phyloP scores from a whole-genome alignment of 2,329 filamentous ascomycete genomes.

The Zymoseptoria brevis region DNA sequence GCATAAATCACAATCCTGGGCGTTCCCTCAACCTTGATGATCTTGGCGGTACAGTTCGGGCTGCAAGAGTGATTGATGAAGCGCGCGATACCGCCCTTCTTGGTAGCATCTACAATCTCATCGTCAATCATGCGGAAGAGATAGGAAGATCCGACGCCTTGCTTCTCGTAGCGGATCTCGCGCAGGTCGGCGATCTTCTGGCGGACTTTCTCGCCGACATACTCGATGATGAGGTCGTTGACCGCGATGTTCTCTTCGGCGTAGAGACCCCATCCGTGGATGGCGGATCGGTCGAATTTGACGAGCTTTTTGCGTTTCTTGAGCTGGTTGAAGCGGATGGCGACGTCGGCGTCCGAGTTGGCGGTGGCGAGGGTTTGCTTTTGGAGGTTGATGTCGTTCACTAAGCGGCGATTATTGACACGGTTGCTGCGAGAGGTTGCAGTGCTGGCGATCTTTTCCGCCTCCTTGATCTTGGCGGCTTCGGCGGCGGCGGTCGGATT shows the following conservation, averaged over 20 bases:
- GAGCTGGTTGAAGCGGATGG: conserved; percentile 94
- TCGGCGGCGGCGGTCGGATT: conserved; percentile 56
- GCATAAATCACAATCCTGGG: conserved; percentile 99
- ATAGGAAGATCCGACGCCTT: conserved; percentile 94
- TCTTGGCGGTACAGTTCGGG: conserved; percentile 97
- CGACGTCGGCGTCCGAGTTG: conserved; percentile 71
- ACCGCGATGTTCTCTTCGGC: conserved; percentile 95
- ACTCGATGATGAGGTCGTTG: conserved; percentile 99
- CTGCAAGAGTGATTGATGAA: conserved; percentile 99
- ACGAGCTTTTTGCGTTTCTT: conserved; percentile 99
- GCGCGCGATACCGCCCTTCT: conserved; percentile 93
- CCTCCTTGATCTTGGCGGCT: conserved; percentile 53
- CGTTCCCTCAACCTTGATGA: conserved; percentile 96
- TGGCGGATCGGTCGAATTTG: conserved; percentile 92
- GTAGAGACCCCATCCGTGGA: conserved; percentile 98
- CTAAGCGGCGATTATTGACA: conserved; percentile 87
- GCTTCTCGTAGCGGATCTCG: conserved; percentile 85
- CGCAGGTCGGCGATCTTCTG: conserved; percentile 97
- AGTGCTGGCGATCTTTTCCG: conserved; percentile 74
- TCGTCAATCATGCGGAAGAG: conserved; percentile 97
- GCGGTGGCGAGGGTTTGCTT: conserved; percentile 65
- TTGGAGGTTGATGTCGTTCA: conserved; percentile 91
- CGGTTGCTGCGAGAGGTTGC: conserved; percentile 89
- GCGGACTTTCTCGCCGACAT: conserved; percentile 93
- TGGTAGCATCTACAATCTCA: conserved; percentile 94